Conservation (phyloP, 2,329 filamentous ascomycete species). For the Fusarium sterilihyphosum region DNA sequence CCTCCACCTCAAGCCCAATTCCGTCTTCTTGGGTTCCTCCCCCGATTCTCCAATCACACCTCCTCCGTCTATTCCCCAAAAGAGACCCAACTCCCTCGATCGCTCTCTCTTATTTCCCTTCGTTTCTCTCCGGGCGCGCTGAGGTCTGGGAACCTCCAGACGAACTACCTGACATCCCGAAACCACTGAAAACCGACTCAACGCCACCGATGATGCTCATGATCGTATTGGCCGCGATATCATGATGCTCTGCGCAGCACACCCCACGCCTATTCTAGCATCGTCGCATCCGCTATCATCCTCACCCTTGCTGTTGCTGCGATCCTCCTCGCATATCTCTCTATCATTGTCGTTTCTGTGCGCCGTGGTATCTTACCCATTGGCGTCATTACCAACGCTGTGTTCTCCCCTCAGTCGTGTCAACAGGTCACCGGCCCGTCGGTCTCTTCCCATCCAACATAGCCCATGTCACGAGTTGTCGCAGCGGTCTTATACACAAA, state of each 20-base stretch:
- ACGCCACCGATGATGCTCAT: constrained; percentile 46
- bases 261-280: constrained; percentile 47
- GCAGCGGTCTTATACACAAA: constrained; percentile 35
- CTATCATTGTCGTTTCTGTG: constrained; percentile 8
- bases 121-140: constrained; percentile 23
- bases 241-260: constrained; percentile 55
- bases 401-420: constrained; percentile 12
- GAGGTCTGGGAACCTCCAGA: constrained; percentile 36
- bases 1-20: constrained; percentile 26
- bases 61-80: constrained; percentile 38
- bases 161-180: constrained; percentile 18
- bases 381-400: constrained; percentile 10
- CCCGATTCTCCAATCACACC: constrained; percentile 44
- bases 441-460: constrained; percentile 18
- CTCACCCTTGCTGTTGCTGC: not conserved
- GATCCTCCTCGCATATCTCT: constrained; percentile 4
- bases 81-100: constrained; percentile 29
- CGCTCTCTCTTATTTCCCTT: constrained; percentile 21
- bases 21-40: constrained; percentile 30
- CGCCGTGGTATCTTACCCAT: constrained; percentile 15
- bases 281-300: constrained; percentile 37
- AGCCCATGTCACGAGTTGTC: constrained; percentile 41
- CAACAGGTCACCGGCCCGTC: constrained; percentile 1
- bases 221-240: constrained; percentile 49
- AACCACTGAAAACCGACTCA: constrained; percentile 9